A percentile compares a stretch with the other conserved stretches of the same genome.
Evolutionary conservation across 169 alveolate genomes (phyloP).

Genomic region (Plasmodium ovale): DNA sequence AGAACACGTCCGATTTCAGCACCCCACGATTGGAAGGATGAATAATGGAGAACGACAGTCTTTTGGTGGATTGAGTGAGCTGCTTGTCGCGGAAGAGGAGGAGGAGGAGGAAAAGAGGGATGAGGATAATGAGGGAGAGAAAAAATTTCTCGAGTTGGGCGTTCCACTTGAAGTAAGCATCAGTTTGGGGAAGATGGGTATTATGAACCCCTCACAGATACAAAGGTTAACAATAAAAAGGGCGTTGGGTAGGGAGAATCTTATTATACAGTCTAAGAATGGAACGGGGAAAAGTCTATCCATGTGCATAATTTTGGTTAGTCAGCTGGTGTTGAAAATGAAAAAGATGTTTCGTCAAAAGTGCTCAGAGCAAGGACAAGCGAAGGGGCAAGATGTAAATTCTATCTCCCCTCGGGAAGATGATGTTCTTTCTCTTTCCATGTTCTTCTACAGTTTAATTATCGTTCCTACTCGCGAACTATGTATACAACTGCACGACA

Average conservation of each 20-base stretch:
- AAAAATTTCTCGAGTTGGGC: slow-evolving; percentile 8
- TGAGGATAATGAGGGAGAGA: not conserved
- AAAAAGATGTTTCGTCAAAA: not conserved
- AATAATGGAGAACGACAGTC: not conserved
- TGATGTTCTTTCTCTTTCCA: not conserved
- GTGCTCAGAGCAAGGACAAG: not conserved
- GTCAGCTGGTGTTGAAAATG: slow-evolving; percentile 7
- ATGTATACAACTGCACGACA: slow-evolving; percentile 48
- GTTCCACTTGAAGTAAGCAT: slow-evolving; percentile 7
- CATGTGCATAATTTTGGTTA: slow-evolving; percentile 25
- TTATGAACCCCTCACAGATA: slow-evolving; percentile 28
- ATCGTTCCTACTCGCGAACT: slow-evolving; percentile 60
- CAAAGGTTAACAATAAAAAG: slow-evolving; percentile 23
- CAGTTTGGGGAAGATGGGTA: not conserved
- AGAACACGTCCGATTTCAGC: no score
- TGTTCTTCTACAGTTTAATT: slow-evolving; percentile 16
- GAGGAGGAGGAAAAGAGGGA: not conserved
- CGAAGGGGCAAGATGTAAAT: not conserved
- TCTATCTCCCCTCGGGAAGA: not conserved
- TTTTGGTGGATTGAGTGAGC: slow-evolving; percentile 7
- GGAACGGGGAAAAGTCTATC: slow-evolving; percentile 73
- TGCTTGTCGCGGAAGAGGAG: not conserved
- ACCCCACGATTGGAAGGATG: not conserved
- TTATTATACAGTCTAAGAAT: slow-evolving; percentile 47
- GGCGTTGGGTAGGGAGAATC: slow-evolving; percentile 6